Evolutionary conservation across 1,284 basidiomycete species (phyloP), one percentile per base, ranked within the genome.

Genomic region (Dichomitus squalens): DNA sequence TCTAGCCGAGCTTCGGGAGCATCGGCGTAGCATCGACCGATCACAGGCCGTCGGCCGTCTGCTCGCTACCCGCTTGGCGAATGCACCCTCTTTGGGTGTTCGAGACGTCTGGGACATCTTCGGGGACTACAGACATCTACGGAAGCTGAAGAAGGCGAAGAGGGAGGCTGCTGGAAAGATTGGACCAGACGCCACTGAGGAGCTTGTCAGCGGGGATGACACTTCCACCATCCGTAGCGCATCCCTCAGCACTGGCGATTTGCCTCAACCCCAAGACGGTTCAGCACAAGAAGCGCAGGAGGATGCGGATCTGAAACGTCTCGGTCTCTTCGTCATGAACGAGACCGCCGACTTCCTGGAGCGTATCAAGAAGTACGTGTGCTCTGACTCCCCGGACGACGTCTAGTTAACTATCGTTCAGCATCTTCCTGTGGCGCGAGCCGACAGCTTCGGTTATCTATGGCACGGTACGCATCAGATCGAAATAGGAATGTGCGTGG

Each of bases 331-430:
- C 49, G 34, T 69, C 9, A 43, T 85, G 52, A 76, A 76, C 48
- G 78, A 81, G 47, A 64, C 84, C 29, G 80, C 82, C 5, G 87
- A 89, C 66, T 51, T 86, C 7, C 83, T 89, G 61, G 89, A 92
- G 68, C 77, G 86, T 35, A 63, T 87, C 38, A 81, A 81, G 70
- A 89, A 87, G 88, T 88, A 64, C n/a, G 79, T 73, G 78, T 72
- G 12, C 25, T 18, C 12, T 11, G 8, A 6, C 18, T 27, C 20
- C 7, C 8, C 29, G 8, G 5, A 25, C 25, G 49, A 39, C 36
- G 44, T 7, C 35, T 16, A 48, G 43, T 54, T 40, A 47, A 20
- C 23, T 2, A 46, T n/a, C 12, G 33, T 18, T n/a, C 20, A 89
- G 87, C 61, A 73, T 87, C 14, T 85, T 87, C 63, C 76, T 85